Conservation (phyloP, 2,329 filamentous ascomycete genomes). For the Monilinia aucupariae region DNA sequence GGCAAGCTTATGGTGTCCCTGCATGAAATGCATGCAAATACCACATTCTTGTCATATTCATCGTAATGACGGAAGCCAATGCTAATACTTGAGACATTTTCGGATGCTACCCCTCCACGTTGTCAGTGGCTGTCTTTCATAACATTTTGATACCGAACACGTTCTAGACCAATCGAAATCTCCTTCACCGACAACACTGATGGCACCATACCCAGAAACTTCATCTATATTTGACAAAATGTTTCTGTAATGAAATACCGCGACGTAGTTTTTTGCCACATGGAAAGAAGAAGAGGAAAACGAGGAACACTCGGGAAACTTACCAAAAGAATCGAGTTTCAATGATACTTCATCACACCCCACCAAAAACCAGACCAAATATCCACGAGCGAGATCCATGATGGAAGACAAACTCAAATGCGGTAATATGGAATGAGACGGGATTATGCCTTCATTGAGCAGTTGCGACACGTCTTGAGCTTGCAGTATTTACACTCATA, state of each 20-base stretch:
- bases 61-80: background rate
- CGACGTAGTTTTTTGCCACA: background rate
- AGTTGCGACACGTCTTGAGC: constrained; percentile 57
- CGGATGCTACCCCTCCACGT: constrained; percentile 10
- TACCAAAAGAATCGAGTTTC: background rate
- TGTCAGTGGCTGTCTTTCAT: constrained; percentile 16
- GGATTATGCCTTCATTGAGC: constrained; percentile 36
- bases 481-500: constrained; percentile 66
- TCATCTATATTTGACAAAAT: background rate
- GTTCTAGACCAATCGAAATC: background rate
- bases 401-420: background rate
- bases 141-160: constrained; percentile 4
- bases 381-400: background rate
- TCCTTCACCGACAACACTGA: background rate
- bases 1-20: constrained; percentile 12
- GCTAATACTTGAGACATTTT: constrained; percentile 8
- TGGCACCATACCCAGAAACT: background rate
- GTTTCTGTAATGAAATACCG: background rate
- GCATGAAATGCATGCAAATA: constrained; percentile 15
- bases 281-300: background rate
- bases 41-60: constrained; percentile 8
- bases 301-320: background rate
- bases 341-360: background rate
- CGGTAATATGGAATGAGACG: background rate
- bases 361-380: constrained; percentile 1